phyloP scores from a whole-genome alignment of 768 basidiomycete genomes.

The Collybiopsis confluens region DNA sequence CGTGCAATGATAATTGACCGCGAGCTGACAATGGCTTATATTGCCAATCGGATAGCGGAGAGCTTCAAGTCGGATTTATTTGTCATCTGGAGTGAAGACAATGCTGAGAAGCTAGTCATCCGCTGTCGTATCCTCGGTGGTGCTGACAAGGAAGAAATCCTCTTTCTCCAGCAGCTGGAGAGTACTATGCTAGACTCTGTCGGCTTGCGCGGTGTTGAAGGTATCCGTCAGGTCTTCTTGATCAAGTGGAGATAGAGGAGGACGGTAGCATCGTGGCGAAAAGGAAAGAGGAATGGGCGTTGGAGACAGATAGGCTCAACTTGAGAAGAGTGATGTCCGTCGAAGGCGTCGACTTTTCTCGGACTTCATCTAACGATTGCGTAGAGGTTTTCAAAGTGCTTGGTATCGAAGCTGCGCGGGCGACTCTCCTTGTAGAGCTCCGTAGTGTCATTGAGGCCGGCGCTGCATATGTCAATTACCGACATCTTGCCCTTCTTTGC shows the following conservation, averaged over 20 bases:
- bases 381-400: slow-evolving; percentile 91
- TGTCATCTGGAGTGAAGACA: slow-evolving; percentile 99
- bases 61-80: slow-evolving; percentile 95
- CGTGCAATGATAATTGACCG: slow-evolving; percentile 97
- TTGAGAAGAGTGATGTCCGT: slow-evolving; percentile 92
- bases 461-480: slow-evolving; percentile 98
- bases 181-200: slow-evolving; percentile 96
- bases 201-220: slow-evolving; percentile 87
- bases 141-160: slow-evolving; percentile 89
- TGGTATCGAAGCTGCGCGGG: slow-evolving; percentile 95
- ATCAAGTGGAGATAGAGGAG: slow-evolving; percentile 60
- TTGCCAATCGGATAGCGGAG: slow-evolving; percentile 91
- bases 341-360: slow-evolving; percentile 88
- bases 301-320: slow-evolving; percentile 97
- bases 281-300: slow-evolving; percentile 85
- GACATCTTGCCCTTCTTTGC: slow-evolving; percentile 93
- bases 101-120: slow-evolving; percentile 94
- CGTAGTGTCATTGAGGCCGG: slow-evolving; percentile 98
- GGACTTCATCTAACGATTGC: slow-evolving; percentile 97
- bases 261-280: slow-evolving; percentile 64
- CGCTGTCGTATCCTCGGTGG: slow-evolving; percentile 91
- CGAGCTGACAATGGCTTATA: slow-evolving; percentile 91
- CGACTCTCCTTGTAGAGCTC: slow-evolving; percentile 89
- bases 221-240: slow-evolving; percentile 93
- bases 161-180: slow-evolving; percentile 94